Evolutionary conservation across 1,139 yeast species (phyloP).

Genomic region (Trichomonascaceae sp.): DNA sequence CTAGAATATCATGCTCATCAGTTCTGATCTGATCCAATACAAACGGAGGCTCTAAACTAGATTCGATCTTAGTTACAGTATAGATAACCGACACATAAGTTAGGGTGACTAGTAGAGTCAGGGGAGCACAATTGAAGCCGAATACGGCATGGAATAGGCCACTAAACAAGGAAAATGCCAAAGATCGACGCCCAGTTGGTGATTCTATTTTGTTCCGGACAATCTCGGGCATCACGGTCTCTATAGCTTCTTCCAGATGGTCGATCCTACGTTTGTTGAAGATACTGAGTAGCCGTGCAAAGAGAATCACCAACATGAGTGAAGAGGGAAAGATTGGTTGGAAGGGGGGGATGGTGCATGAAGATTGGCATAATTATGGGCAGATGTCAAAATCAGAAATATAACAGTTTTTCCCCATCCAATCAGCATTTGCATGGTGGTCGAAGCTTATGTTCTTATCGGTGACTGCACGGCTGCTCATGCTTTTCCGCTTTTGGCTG

Average conservation of each 20-base stretch:
- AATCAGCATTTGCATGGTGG: too few relatives aligned
- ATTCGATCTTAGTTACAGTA: constrained; percentile 6
- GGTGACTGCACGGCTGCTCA: too few relatives aligned
- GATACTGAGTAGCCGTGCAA: not conserved
- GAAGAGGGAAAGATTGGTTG: not conserved
- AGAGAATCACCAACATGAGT: not conserved
- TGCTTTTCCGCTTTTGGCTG: not conserved
- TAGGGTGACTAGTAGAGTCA: constrained; percentile 6
- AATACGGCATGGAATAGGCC: not conserved
- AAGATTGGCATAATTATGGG: too few relatives aligned
- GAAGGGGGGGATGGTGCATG: not conserved
- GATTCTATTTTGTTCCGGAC: not conserved
- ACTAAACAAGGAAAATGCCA: not conserved
- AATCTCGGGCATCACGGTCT: not conserved
- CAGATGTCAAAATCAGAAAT: too few relatives aligned
- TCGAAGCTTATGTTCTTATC: too few relatives aligned
- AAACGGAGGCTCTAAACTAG: constrained; percentile 6
- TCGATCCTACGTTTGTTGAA: not conserved
- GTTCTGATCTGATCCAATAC: not conserved
- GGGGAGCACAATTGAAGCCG: constrained; percentile 7
- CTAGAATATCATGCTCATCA: constrained; percentile 23
- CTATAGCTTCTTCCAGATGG: not conserved
- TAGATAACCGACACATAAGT: constrained; percentile 10
- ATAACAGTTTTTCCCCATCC: too few relatives aligned
- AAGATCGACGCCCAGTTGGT: not conserved